These are phyloP conservation scores for Boletellus deceptivus DNA, from an alignment of 1,284 basidiomycete species.

Conservation along the genomic window DNA sequence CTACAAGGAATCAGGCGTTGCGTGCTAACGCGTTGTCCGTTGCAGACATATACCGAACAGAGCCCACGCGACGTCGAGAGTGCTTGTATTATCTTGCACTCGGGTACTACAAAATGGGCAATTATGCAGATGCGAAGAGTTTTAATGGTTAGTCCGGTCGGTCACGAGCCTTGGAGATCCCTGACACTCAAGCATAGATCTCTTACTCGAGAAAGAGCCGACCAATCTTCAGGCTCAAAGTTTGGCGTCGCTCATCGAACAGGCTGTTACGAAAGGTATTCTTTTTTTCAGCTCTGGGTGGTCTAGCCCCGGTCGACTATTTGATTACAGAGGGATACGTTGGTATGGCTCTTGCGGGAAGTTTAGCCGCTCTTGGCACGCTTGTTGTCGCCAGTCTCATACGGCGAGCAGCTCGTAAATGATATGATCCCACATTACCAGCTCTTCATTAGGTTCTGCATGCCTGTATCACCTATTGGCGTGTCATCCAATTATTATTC, in stretches of 20 bases:
- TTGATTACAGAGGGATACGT: conserved; percentile 76
- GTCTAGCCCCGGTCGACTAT: conserved; percentile 4
- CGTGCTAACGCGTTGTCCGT: conserved; percentile 5
- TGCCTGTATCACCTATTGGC: conserved; percentile 13
- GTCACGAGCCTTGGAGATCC: not conserved
- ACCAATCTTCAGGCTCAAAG: conserved; percentile 93
- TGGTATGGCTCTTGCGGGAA: conserved; percentile 93
- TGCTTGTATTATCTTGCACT: conserved; percentile 97
- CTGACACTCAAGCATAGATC: conserved; percentile 46
- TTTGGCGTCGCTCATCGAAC: conserved; percentile 82
- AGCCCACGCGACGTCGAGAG: conserved; percentile 86
- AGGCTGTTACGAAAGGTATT: conserved; percentile 80
- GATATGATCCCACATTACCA: conserved; percentile 26
- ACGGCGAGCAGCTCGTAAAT: conserved; percentile 81
- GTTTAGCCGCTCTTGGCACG: conserved; percentile 84
- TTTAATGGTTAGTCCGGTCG: conserved; percentile 76
- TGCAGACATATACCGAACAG: conserved; percentile 85
- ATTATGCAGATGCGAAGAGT: conserved; percentile 89
- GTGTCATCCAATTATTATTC: conserved; percentile 9
- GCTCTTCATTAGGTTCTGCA: conserved; percentile 13
- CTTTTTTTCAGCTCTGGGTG: conserved; percentile 1
- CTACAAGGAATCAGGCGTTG: not conserved
- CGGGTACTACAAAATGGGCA: conserved; percentile 96
- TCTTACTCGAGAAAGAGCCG: conserved; percentile 92
- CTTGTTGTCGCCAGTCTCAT: conserved; percentile 80